phyloP scores from a whole-genome alignment of 73 alveolate genomes.

The Symbiodinium pilosum region DNA sequence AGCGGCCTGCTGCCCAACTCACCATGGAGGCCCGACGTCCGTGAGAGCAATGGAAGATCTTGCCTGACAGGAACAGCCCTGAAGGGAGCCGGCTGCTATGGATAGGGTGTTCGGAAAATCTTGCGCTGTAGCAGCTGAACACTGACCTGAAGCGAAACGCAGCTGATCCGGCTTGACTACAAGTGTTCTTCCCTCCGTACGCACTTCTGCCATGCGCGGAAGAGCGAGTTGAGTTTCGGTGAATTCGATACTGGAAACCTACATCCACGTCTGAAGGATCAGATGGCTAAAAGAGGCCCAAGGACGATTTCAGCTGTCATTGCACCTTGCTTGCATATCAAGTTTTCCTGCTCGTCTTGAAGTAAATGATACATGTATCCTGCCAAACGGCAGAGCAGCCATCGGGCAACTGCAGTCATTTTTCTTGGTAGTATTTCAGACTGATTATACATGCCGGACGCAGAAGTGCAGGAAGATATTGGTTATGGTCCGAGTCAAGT shows the following conservation, averaged over 20 bases:
- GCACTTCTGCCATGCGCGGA: not conserved
- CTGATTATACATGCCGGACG: too few species aligned
- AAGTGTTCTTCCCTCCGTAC: not conserved
- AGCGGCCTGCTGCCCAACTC: not conserved
- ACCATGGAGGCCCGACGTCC: not conserved
- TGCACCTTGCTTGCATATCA: too few species aligned
- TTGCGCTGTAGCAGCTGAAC: too few species aligned
- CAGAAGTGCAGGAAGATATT: slow-evolving; percentile 24
- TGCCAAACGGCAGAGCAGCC: too few species aligned
- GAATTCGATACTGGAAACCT: not conserved
- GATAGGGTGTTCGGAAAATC: not conserved
- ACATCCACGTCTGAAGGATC: not conserved
- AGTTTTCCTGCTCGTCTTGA: too few species aligned
- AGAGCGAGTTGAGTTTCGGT: not conserved
- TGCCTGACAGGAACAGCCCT: not conserved
- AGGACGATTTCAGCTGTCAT: not conserved
- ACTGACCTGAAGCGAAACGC: not conserved
- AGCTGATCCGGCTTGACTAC: not conserved
- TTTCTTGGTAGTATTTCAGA: too few species aligned
- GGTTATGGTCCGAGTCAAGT: slow-evolving; percentile 64
- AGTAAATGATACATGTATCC: too few species aligned
- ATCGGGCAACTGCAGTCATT: too few species aligned
- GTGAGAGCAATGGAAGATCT: not conserved
- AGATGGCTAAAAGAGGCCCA: not conserved
- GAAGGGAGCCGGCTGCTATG: not conserved